A percentile compares a stretch with the other conserved stretches of the same genome.
Evolutionary conservation across 306 rosid genomes (phyloP).

Genomic region (Quercus ilex): DNA sequence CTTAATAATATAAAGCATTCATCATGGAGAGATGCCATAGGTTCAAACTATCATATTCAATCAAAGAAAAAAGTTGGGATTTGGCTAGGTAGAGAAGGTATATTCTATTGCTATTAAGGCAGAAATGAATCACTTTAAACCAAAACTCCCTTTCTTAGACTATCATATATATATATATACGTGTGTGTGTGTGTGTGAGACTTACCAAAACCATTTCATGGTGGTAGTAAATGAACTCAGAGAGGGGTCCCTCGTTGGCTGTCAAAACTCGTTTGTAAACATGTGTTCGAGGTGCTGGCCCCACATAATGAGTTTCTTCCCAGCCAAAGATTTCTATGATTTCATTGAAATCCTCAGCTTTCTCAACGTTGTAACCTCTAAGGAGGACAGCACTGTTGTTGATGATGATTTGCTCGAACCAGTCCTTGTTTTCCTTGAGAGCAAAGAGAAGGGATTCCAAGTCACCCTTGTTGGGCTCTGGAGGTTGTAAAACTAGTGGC

Average conservation of each 20-base stretch:
- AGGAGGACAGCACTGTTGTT: slow-evolving; percentile 73
- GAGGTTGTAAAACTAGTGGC: slow-evolving; percentile 63
- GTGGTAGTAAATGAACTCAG: slow-evolving; percentile 78
- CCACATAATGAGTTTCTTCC: slow-evolving; percentile 77
- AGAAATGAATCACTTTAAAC: no score
- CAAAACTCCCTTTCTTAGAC: no score
- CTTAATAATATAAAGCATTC: no score
- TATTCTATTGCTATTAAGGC: no score
- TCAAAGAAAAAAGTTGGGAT: no score
- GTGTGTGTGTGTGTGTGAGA: not conserved
- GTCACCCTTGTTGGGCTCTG: slow-evolving; percentile 31
- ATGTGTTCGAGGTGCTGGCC: slow-evolving; percentile 85
- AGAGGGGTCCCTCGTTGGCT: slow-evolving; percentile 91
- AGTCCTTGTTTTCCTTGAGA: slow-evolving; percentile 47
- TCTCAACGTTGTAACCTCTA: slow-evolving; percentile 55
- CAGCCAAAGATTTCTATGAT: slow-evolving; percentile 61
- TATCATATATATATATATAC: no score
- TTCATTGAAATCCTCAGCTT: slow-evolving; percentile 62
- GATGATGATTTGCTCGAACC: slow-evolving; percentile 72
- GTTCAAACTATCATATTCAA: no score
- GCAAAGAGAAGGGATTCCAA: slow-evolving; percentile 40
- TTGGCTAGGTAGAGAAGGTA: no score
- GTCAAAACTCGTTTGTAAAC: slow-evolving; percentile 76
- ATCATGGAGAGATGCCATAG: no score
- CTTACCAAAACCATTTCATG: slow-evolving; percentile 97